Percentiles rank a stretch among this genome's conserved stretches.
Conservation (phyloP, 1,139 yeast genomes). For the Hyphopichia buzzinii region DNA sequence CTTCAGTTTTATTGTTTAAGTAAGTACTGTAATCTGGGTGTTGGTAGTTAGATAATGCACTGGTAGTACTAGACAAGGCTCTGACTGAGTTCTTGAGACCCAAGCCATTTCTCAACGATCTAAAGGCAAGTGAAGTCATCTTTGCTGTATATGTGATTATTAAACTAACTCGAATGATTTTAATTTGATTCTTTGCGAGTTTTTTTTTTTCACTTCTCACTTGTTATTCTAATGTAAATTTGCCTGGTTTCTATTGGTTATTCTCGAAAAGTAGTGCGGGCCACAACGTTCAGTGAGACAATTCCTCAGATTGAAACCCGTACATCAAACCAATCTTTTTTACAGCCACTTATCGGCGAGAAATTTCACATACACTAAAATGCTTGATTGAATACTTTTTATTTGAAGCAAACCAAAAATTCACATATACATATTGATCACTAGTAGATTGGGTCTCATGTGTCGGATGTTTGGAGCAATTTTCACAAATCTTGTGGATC, state of each 20-base stretch:
- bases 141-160: constrained; percentile 8
- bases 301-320: too few relatives aligned
- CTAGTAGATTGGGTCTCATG: too few relatives aligned
- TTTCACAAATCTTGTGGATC: too few relatives aligned
- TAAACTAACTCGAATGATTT: not conserved
- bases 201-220: constrained; percentile 1
- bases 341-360: too few relatives aligned
- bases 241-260: constrained; percentile 5
- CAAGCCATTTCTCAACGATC: constrained; percentile 53
- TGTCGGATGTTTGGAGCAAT: too few relatives aligned
- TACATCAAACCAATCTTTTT: too few relatives aligned
- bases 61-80: constrained; percentile 45
- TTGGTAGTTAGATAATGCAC: constrained; percentile 73
- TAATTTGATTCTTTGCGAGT: constrained; percentile 1
- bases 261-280: not conserved
- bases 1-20: constrained; percentile 70
- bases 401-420: too few relatives aligned
- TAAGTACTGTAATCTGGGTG: constrained; percentile 90
- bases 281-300: too few relatives aligned
- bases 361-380: too few relatives aligned
- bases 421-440: too few relatives aligned
- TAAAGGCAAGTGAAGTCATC: constrained; percentile 49
- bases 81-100: constrained; percentile 38
- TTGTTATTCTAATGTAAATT: constrained; percentile 3
- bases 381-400: too few relatives aligned